Conservation (phyloP, 2,329 filamentous ascomycete species). For the Mycosphaerella arachidis region DNA sequence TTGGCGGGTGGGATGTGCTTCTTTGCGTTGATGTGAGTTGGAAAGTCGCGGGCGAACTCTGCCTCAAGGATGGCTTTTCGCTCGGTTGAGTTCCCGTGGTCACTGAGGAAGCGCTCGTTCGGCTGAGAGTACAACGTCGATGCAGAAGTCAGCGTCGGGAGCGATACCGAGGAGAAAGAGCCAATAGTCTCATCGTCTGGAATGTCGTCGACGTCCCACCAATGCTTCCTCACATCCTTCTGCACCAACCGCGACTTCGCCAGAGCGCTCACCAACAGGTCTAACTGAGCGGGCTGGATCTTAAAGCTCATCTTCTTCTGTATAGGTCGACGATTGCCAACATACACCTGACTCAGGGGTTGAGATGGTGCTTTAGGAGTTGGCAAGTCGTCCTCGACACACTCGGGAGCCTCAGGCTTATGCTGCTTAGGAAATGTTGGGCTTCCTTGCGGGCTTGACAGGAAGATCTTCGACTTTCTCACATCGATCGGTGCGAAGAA, state of each 20-base stretch:
- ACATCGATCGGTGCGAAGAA: slow-evolving; percentile 28
- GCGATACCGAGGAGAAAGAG: slow-evolving; percentile 16
- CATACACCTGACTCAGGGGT: slow-evolving; percentile 14
- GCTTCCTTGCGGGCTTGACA: slow-evolving; percentile 24
- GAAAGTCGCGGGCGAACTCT: slow-evolving; percentile 8
- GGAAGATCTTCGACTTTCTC: slow-evolving; percentile 16
- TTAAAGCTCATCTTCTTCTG: slow-evolving; percentile 9
- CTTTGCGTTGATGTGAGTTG: slow-evolving; percentile 13
- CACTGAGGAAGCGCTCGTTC: slow-evolving; percentile 15
- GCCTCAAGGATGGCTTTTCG: slow-evolving; percentile 6
- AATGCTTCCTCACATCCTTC: slow-evolving; percentile 22
- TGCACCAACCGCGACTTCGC: slow-evolving; percentile 22
- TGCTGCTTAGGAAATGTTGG: slow-evolving; percentile 10
- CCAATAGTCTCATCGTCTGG: slow-evolving; percentile 20
- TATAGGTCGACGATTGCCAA: slow-evolving; percentile 5
- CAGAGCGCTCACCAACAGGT: slow-evolving; percentile 22
- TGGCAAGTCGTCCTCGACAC: slow-evolving; percentile 7
- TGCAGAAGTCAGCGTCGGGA: slow-evolving; percentile 17
- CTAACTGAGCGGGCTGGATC: slow-evolving; percentile 22
- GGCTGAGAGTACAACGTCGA: slow-evolving; percentile 17
- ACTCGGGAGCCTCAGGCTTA: not conserved
- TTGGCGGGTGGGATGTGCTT: not conserved
- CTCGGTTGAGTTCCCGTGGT: slow-evolving; percentile 4
- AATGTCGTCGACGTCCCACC: slow-evolving; percentile 23
- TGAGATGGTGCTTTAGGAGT: slow-evolving; percentile 14